Evolutionary conservation across 768 basidiomycete species (phyloP).

Genomic region (Suillus fuscotomentosus): DNA sequence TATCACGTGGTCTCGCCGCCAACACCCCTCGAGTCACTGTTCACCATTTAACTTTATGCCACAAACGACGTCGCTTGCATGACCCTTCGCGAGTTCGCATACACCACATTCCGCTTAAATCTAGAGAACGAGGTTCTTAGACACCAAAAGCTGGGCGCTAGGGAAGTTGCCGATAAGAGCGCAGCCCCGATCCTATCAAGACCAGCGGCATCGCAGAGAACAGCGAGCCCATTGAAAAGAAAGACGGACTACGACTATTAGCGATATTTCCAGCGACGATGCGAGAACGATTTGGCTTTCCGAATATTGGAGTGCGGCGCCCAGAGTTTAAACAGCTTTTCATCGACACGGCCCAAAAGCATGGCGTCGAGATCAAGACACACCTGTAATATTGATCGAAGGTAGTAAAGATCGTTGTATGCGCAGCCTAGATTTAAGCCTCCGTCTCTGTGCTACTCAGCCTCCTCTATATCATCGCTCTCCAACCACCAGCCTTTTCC

Average conservation of each 20-base stretch:
- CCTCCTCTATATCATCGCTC: slow-evolving; percentile 57
- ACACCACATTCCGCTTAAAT: no score
- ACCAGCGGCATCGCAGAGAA: no score
- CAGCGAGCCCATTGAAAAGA: no score
- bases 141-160: no score
- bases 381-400: no score
- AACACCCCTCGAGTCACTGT: no score
- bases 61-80: no score
- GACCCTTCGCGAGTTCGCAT: no score
- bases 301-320: slow-evolving; percentile 31
- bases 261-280: slow-evolving; percentile 18
- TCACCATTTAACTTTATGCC: no score
- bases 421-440: background rate
- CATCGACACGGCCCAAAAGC: slow-evolving; percentile 27
- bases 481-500: slow-evolving; percentile 44
- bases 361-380: slow-evolving; percentile 30
- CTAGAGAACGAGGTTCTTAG: background rate
- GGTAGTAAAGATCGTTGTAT: background rate
- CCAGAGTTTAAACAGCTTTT: slow-evolving; percentile 30
- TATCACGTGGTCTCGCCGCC: no score
- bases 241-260: background rate
- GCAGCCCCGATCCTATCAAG: no score
- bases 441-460: slow-evolving; percentile 11
- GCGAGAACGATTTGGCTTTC: slow-evolving; percentile 20
- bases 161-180: no score